A percentile compares a stretch with the other conserved stretches of the same genome.
Conservation (phyloP, 805 yeast genomes). For the Priceomyces melissophilus region DNA sequence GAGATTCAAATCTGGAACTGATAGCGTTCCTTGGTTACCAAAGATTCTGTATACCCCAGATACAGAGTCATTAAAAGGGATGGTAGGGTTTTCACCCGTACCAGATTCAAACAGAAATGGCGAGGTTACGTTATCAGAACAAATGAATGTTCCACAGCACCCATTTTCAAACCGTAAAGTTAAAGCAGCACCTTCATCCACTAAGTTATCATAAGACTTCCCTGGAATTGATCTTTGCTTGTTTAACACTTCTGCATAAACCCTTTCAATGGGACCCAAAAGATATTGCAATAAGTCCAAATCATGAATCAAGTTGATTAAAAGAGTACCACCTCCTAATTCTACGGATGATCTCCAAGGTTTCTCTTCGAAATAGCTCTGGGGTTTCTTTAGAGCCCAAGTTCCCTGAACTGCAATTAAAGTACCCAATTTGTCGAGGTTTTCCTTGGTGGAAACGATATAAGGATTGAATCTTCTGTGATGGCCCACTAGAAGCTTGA, state of each 20-base stretch:
- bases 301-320: slow-evolving; percentile 41
- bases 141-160: slow-evolving; percentile 38
- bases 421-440: slow-evolving; percentile 27
- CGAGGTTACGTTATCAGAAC: slow-evolving; percentile 39
- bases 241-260: slow-evolving; percentile 35
- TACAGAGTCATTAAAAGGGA: slow-evolving; percentile 27
- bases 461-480: slow-evolving; percentile 43
- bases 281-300: slow-evolving; percentile 39
- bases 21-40: slow-evolving; percentile 37
- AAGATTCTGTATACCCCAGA: slow-evolving; percentile 38
- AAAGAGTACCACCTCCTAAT: slow-evolving; percentile 38
- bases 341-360: slow-evolving; percentile 36
- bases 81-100: slow-evolving; percentile 42
- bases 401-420: slow-evolving; percentile 39
- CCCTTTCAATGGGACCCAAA: slow-evolving; percentile 36
- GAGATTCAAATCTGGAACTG: slow-evolving; percentile 38
- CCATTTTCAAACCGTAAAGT: slow-evolving; percentile 37
- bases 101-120: slow-evolving; percentile 41
- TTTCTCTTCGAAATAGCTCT: slow-evolving; percentile 30
- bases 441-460: slow-evolving; percentile 34
- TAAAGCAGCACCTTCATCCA: slow-evolving; percentile 42
- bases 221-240: slow-evolving; percentile 23
- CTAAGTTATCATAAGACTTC: slow-evolving; percentile 14
- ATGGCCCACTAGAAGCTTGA: slow-evolving; percentile 38
- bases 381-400: slow-evolving; percentile 37